Evolutionary conservation across 305 asterid genomes (phyloP).

Genomic region (Fraxinus ornus): DNA sequence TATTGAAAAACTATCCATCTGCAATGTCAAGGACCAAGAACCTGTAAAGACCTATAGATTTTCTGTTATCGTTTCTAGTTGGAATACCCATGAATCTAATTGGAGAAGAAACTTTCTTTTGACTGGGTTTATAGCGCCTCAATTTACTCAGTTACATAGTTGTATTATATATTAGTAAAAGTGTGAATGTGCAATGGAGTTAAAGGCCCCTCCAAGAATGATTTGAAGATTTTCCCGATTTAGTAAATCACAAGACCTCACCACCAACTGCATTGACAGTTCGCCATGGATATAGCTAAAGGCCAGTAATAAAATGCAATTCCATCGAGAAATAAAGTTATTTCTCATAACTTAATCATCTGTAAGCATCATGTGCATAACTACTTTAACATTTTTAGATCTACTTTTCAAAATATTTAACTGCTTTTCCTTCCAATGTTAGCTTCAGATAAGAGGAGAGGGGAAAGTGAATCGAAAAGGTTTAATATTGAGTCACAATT

Average conservation of each 20-base stretch:
- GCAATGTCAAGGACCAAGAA: neutral
- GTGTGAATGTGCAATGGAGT: neutral
- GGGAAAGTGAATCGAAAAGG: neutral
- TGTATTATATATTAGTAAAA: neutral
- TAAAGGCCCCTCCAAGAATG: neutral
- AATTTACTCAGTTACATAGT: neutral
- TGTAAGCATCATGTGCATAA: neutral
- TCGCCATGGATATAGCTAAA: neutral
- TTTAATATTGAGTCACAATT: neutral
- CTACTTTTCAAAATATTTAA: neutral
- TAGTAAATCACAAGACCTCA: neutral
- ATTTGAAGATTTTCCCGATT: neutral
- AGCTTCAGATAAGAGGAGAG: neutral
- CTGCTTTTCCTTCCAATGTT: neutral
- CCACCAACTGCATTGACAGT: neutral
- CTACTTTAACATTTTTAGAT: neutral
- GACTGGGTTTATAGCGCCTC: neutral
- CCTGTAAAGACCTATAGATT: neutral
- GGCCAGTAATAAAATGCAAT: neutral
- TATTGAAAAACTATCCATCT: neutral
- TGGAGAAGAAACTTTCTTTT: neutral
- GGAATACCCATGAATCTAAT: neutral
- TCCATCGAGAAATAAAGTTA: neutral
- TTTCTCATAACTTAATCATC: neutral
- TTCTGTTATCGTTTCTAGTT: neutral